Evolutionary conservation across 1,284 basidiomycete species (phyloP).

Genomic region (Austropuccinia psidii): DNA sequence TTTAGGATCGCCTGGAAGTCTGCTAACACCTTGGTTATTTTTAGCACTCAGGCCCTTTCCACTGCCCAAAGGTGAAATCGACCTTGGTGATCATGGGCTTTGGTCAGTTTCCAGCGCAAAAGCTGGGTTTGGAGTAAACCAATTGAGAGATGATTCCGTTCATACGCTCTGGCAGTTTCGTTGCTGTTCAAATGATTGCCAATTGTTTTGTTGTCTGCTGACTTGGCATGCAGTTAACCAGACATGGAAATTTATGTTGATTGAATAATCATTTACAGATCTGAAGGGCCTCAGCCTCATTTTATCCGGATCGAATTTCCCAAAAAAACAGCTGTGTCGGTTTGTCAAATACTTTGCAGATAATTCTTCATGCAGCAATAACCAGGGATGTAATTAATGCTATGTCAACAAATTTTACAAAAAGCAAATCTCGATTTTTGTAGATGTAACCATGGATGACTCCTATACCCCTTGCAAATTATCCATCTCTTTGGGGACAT

Average conservation of each 20-base stretch:
- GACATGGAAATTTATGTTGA: not conserved
- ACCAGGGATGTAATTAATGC: not conserved
- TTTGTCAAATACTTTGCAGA: conserved; percentile 50
- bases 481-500: conserved; percentile 82
- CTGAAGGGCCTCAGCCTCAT: conserved; percentile 95
- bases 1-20: no score
- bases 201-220: not conserved
- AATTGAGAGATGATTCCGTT: conserved; percentile 76
- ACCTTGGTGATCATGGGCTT: conserved; percentile 72
- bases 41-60: conserved; percentile 3
- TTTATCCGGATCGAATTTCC: conserved; percentile 90
- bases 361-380: not conserved
- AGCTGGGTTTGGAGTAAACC: conserved; percentile 89
- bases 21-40: no score
- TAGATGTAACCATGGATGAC: conserved; percentile 81
- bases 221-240: not conserved
- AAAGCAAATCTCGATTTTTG: conserved; percentile 83
- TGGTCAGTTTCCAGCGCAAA: conserved; percentile 98
- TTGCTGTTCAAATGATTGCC: conserved; percentile 47
- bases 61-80: conserved; percentile 50
- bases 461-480: conserved; percentile 93
- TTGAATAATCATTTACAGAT: conserved; percentile 54
- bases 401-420: no score
- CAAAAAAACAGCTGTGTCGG: conserved; percentile 79
- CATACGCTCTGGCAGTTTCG: conserved; percentile 94